Evolutionary conservation across 768 basidiomycete genomes (phyloP), one percentile per base, ranked within the genome.

Genomic region (Suillus placidus): DNA sequence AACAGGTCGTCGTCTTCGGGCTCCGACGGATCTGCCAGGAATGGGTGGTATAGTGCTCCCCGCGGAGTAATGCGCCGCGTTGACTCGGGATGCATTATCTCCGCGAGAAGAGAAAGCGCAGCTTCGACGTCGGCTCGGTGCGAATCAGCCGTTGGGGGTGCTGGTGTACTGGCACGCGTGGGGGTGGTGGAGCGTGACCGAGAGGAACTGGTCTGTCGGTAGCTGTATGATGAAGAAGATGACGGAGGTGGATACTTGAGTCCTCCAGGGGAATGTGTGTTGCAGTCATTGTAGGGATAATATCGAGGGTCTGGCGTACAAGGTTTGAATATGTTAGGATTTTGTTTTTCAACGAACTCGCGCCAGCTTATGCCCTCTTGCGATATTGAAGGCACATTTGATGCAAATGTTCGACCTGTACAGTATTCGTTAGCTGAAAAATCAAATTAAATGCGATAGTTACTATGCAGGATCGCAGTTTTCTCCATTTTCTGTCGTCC

Each of bases 381-480:
- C 8, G 87, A 83, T 18, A 97, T 79, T 18, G 88, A 85, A 5
- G 96, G 94, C 0, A 99, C 84, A 71, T 98, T 99, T n/a, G 93
- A 92, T 12, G 89, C 81, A 69, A 99, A 92, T 3, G 89, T 90
- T 35, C 97, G 92, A 74, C 93, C 97, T 99, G 68, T 30, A 64
- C 52, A 42, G 60, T 35, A 63, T 26, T 5, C 51, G 68, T 66
- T 67, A 32, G 54, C 23, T 60, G 62, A 13, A 14, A 37, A 55
- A 61, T 58, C 30, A 12, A 42, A 51, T 64, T 45, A 10, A 38
- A 54, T 34, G 20, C 13, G 35, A 20, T 47, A 81, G 89, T 69
- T 74, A 98, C 97, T 94, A 75, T 99, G 97, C 51, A 98, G 74
- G 23, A 91, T 86, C 0, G 96, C 97, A 43, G 88, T 84, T 72